phyloP scores from a whole-genome alignment of 192 early-diverging fungal species.

The Coemansia sp. region DNA sequence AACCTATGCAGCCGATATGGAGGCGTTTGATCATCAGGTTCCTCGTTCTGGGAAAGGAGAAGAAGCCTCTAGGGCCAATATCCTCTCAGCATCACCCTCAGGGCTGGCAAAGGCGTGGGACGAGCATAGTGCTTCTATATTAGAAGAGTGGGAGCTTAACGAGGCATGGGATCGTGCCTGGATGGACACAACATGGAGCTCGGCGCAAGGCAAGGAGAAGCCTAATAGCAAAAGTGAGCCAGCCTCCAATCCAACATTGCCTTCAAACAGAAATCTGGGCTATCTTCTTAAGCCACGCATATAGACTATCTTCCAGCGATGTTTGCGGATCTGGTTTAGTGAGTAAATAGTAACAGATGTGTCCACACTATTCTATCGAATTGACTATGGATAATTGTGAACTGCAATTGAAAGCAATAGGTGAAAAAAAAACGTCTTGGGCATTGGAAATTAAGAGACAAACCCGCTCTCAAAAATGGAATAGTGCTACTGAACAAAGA shows the following conservation, averaged over 20 bases:
- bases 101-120: conserved; percentile 31
- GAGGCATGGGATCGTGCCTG: conserved; percentile 55
- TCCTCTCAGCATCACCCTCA: conserved; percentile 14
- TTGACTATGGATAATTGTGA: too few species aligned
- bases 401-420: too few species aligned
- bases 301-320: conserved; percentile 4
- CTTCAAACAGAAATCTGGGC: conserved; percentile 49
- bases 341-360: not conserved
- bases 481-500: not conserved
- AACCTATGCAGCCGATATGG: conserved; percentile 48
- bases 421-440: too few species aligned
- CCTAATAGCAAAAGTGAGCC: conserved; percentile 7
- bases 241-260: conserved; percentile 26
- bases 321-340: not conserved
- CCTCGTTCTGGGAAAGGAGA: conserved; percentile 1
- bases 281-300: conserved; percentile 52
- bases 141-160: conserved; percentile 55
- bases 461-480: too few species aligned
- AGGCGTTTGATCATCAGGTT: conserved; percentile 26
- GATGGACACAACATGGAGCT: conserved; percentile 52
- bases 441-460: too few species aligned
- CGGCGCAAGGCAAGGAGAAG: conserved; percentile 26
- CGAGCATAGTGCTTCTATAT: conserved; percentile 43
- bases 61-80: not conserved
- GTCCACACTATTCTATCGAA: not conserved